Evolutionary conservation across 140 eudicot genomes (phyloP).

Genomic region (Senecio squalidus): DNA sequence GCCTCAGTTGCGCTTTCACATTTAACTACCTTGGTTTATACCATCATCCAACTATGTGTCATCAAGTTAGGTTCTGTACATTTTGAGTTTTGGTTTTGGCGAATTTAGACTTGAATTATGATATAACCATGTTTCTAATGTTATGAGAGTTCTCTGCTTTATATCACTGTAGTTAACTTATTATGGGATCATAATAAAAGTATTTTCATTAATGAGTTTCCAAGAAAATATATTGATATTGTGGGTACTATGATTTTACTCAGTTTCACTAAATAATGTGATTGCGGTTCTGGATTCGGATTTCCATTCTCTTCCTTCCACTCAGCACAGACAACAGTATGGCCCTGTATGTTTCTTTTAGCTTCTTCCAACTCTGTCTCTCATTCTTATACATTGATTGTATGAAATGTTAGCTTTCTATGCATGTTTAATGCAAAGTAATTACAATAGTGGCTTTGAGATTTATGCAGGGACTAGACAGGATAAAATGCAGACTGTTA

Average conservation of each 20-base stretch:
- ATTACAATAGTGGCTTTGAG: conserved; percentile 13
- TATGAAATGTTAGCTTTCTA: neutral
- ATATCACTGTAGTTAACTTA: neutral
- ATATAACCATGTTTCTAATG: neutral
- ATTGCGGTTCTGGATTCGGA: conserved; percentile 97
- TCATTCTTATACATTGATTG: neutral
- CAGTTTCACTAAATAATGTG: conserved; percentile 93
- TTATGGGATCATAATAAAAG: neutral
- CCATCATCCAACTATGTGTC: no score
- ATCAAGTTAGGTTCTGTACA: neutral
- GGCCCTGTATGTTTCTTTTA: conserved; percentile 79
- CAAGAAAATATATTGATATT: conserved; percentile 19
- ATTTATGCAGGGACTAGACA: conserved; percentile 80
- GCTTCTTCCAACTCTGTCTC: conserved; percentile 7
- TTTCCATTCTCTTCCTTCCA: conserved; percentile 95
- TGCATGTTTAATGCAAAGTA: neutral
- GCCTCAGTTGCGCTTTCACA: no score
- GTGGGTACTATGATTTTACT: conserved; percentile 5
- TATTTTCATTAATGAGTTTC: neutral
- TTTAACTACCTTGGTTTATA: no score
- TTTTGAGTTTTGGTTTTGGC: neutral
- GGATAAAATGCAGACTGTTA: conserved; percentile 91
- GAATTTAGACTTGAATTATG: neutral
- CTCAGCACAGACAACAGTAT: conserved; percentile 94
- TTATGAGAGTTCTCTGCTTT: neutral